Conservation (phyloP, 495 filamentous ascomycete genomes). For the Xylaria telfairii region DNA sequence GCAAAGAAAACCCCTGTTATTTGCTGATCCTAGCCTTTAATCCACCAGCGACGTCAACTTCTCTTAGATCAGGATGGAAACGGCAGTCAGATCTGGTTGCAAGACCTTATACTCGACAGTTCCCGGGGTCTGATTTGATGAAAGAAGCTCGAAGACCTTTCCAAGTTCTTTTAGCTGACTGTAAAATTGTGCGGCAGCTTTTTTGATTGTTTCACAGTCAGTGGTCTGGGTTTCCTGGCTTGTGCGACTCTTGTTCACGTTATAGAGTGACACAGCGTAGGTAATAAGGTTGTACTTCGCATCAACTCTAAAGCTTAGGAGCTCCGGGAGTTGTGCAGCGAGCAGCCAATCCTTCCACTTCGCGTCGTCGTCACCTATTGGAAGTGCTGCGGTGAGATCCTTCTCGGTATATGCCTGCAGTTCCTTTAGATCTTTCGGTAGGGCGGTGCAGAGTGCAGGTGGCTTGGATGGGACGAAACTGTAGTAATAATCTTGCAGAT, state of each 20-base stretch:
- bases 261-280: not conserved
- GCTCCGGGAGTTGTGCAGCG: conserved; percentile 49
- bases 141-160: conserved; percentile 22
- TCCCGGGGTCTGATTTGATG: conserved; percentile 38
- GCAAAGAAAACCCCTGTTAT: not conserved
- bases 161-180: not conserved
- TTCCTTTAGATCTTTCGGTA: conserved; percentile 38
- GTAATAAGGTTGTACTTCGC: not conserved
- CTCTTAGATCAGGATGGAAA: conserved; percentile 47
- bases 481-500: conserved; percentile 58
- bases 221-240: not conserved
- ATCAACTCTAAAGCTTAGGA: conserved; percentile 49
- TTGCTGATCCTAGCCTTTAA: not conserved
- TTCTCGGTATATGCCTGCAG: conserved; percentile 21
- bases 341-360: conserved; percentile 43
- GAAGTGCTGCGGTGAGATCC: conserved; percentile 48
- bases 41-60: not conserved
- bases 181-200: not conserved
- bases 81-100: conserved; percentile 48
- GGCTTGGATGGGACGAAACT: conserved; percentile 54
- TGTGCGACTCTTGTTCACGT: not conserved
- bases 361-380: conserved; percentile 46
- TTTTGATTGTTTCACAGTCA: not conserved
- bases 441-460: conserved; percentile 42
- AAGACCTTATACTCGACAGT: conserved; percentile 50